Evolutionary conservation across 2,329 filamentous ascomycete genomes (phyloP).

Genomic region (Sarocladium kiliense): DNA sequence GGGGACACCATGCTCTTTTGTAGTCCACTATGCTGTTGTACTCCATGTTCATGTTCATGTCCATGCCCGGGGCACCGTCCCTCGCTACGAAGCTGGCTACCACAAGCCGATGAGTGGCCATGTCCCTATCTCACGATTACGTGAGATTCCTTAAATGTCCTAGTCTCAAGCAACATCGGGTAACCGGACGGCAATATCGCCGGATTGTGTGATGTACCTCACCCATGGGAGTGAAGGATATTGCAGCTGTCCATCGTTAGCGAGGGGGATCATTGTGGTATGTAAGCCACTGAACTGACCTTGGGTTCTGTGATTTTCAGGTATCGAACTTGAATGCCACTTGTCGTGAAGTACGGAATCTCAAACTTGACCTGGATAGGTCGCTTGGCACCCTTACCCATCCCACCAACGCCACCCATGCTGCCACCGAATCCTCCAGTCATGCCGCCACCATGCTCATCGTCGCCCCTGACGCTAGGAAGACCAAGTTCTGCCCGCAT

Average conservation of each 20-base stretch:
- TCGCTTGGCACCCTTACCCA: conserved; percentile 79
- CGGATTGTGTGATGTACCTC: conserved; percentile 95
- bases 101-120: too few species aligned
- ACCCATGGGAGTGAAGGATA: conserved; percentile 98
- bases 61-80: too few species aligned
- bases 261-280: background rate
- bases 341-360: conserved; percentile 99
- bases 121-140: too few species aligned
- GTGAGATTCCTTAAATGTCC: background rate
- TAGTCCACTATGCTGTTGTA: too few species aligned
- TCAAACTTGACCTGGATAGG: conserved; percentile 99
- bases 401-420: conserved; percentile 81
- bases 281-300: conserved; percentile 48
- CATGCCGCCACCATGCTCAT: conserved; percentile 95
- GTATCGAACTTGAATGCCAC: conserved; percentile 96
- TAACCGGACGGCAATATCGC: conserved; percentile 90
- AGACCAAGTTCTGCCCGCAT: conserved; percentile 96
- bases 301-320: conserved; percentile 99
- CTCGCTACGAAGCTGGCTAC: too few species aligned
- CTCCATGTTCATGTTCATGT: too few species aligned
- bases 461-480: conserved; percentile 89
- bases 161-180: conserved; percentile 74
- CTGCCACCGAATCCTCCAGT: conserved; percentile 94
- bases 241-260: conserved; percentile 63
- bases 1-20: background rate